Conservation (phyloP, 1,139 yeast species). For the Candida labiduridarum region DNA sequence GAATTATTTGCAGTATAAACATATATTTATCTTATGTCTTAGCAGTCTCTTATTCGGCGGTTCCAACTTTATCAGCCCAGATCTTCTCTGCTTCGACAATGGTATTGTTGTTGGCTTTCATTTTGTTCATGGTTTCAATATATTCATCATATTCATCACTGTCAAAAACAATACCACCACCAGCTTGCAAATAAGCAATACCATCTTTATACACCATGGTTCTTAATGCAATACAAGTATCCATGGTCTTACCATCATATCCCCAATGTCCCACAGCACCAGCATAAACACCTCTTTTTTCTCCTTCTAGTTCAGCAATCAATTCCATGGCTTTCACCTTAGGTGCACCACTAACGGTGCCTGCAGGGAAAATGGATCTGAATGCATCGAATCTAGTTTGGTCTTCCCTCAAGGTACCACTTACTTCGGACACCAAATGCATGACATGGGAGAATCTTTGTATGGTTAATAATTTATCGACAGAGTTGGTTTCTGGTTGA, state of each 20-base stretch:
- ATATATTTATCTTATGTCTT: no score
- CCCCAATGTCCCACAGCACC: constrained; percentile 99
- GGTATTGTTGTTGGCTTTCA: constrained; percentile 90
- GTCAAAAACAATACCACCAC: constrained; percentile 96
- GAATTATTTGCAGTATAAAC: no score
- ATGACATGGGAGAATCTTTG: constrained; percentile 97
- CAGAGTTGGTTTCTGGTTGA: constrained; percentile 78
- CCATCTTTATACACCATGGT: constrained; percentile 96
- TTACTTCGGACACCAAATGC: constrained; percentile 93
- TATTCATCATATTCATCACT: constrained; percentile 96
- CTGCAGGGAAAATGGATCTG: constrained; percentile 97
- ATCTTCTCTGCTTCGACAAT: constrained; percentile 85
- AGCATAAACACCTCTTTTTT: constrained; percentile 94
- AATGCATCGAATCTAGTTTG: constrained; percentile 95
- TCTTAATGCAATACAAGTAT: constrained; percentile 94
- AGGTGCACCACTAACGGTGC: constrained; percentile 98
- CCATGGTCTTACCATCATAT: constrained; percentile 89
- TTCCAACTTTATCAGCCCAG: constrained; percentile 60
- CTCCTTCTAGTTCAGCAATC: constrained; percentile 84
- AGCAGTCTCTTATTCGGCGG: constrained; percentile 2
- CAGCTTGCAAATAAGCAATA: constrained; percentile 91
- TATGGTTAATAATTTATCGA: constrained; percentile 84
- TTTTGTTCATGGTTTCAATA: constrained; percentile 94
- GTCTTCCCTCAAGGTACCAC: constrained; percentile 82
- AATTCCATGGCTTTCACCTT: constrained; percentile 96